Conservation (phyloP, 352 stramenopile species). For the Pythium vanterpoolii region DNA sequence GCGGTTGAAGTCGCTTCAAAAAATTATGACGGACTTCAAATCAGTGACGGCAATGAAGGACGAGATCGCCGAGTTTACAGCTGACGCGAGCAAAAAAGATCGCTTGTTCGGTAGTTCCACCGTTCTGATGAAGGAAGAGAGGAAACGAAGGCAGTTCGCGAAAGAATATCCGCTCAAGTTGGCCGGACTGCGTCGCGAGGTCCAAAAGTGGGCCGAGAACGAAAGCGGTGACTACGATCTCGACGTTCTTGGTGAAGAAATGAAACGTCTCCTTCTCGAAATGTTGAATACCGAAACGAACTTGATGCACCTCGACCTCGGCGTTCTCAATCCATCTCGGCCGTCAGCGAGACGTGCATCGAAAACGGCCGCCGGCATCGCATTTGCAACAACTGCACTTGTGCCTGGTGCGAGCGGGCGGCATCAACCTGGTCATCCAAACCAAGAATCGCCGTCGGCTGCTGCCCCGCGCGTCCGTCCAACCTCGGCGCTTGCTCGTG, state of each 20-base stretch:
- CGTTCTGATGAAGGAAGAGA: constrained; percentile 72
- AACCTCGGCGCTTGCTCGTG: constrained; percentile 30
- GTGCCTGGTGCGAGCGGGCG: not conserved
- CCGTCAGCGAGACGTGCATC: constrained; percentile 31
- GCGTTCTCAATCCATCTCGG: constrained; percentile 34
- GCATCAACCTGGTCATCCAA: constrained; percentile 5
- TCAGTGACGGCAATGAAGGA: constrained; percentile 69
- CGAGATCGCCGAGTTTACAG: constrained; percentile 74
- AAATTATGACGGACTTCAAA: constrained; percentile 75
- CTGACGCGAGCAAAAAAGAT: constrained; percentile 64
- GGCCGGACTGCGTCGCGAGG: constrained; percentile 51
- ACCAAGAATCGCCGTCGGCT: constrained; percentile 6
- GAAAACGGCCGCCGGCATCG: constrained; percentile 14
- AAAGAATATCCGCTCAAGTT: constrained; percentile 66
- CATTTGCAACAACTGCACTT: not conserved
- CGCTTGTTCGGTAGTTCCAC: constrained; percentile 73
- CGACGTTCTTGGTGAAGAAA: constrained; percentile 60
- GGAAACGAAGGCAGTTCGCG: constrained; percentile 66
- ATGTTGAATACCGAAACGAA: constrained; percentile 84
- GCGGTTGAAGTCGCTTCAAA: constrained; percentile 65
- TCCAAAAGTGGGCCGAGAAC: constrained; percentile 71
- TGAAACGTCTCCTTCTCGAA: constrained; percentile 69
- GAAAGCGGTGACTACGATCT: constrained; percentile 72
- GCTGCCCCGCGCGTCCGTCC: constrained; percentile 32
- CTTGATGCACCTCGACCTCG: constrained; percentile 82